Evolutionary conservation across 148 eudicot species (phyloP).

Genomic region (Diospyros lotus): DNA sequence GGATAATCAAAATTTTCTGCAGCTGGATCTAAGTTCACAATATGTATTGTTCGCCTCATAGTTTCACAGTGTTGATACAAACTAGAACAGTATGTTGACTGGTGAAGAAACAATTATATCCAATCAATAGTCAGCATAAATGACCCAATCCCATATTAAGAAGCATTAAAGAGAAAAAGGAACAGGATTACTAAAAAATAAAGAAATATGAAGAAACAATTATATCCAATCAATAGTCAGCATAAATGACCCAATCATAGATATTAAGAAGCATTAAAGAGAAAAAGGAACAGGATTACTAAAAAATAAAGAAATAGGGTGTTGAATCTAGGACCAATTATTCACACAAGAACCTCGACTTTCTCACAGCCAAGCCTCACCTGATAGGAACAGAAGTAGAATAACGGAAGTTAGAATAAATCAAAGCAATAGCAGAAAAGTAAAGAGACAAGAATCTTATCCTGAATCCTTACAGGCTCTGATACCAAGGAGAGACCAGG

Average conservation of each 20-base stretch:
- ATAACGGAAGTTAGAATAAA: background rate
- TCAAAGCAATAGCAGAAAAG: background rate
- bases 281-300: background rate
- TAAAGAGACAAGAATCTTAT: too few species aligned
- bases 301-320: too few species aligned
- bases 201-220: background rate
- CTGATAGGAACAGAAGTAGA: background rate
- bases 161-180: background rate
- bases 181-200: background rate
- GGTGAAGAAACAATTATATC: slow-evolving; percentile 5
- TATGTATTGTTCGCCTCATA: slow-evolving; percentile 50
- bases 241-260: background rate
- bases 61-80: slow-evolving; percentile 80
- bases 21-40: slow-evolving; percentile 93
- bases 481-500: too few species aligned
- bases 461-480: too few species aligned
- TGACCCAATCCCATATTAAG: background rate
- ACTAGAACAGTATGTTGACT: slow-evolving; percentile 93
- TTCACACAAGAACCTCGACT: too few species aligned
- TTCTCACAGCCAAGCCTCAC: too few species aligned
- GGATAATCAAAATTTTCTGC: slow-evolving; percentile 94
- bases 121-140: background rate
- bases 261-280: background rate
- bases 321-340: too few species aligned
- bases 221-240: slow-evolving; percentile 1